Evolutionary conservation across 345 rosid species (phyloP).

Genomic region (Rhizophora mangle): DNA sequence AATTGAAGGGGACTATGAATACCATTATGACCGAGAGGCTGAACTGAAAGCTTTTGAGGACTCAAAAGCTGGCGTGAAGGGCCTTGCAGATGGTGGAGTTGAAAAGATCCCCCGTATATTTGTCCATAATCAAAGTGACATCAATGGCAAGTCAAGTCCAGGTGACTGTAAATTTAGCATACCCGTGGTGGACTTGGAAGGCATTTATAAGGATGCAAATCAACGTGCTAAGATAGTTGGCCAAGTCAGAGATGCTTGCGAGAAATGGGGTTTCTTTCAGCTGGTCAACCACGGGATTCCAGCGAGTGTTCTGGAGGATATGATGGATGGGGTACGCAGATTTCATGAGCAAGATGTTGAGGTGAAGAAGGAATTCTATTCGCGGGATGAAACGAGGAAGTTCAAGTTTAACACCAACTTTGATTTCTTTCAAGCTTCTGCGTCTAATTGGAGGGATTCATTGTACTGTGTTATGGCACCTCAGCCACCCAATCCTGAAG

Average conservation of each 20-base stretch:
- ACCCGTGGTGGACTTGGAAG: not conserved
- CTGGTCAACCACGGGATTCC: slow-evolving; percentile 24
- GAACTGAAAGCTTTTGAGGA: slow-evolving; percentile 17
- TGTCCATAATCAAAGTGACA: not conserved
- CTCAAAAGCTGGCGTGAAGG: slow-evolving; percentile 18
- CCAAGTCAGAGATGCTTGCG: slow-evolving; percentile 1
- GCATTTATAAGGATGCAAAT: not conserved
- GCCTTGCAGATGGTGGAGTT: slow-evolving; percentile 15
- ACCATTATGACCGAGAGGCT: not conserved
- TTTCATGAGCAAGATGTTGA: slow-evolving; percentile 13
- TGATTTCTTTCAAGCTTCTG: slow-evolving; percentile 4
- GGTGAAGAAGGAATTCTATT: slow-evolving; percentile 13
- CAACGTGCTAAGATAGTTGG: not conserved
- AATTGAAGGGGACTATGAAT: not conserved
- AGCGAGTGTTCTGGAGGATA: slow-evolving; percentile 1
- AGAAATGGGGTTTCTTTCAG: slow-evolving; percentile 16
- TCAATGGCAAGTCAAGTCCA: not conserved
- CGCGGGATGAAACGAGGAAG: slow-evolving; percentile 4
- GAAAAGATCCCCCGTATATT: slow-evolving; percentile 7
- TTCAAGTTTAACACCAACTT: not conserved
- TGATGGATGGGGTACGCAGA: slow-evolving; percentile 16
- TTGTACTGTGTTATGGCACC: not conserved
- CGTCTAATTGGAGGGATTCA: slow-evolving; percentile 18
- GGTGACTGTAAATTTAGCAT: not conserved
- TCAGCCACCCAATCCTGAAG: slow-evolving; percentile 8